Base-by-base conservation (phyloP, 805 yeast genomes). In the Yarrowia sp. region DNA sequence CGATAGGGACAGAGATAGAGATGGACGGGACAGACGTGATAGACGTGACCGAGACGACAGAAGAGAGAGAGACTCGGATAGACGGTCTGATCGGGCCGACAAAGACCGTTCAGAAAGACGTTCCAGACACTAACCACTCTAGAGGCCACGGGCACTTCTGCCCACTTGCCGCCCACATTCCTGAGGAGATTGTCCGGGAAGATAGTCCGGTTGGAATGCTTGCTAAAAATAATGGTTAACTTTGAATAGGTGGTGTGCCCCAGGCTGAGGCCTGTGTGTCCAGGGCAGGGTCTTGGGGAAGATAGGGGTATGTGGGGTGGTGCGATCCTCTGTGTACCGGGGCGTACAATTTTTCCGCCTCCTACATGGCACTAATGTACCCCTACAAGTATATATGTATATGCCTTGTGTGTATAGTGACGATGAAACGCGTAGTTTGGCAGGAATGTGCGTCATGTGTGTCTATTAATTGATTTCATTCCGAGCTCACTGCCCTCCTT, bases 401-500 rank as follows among this genome's bases (percentile, higher is more conserved):
- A 24, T 14, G 47, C 31, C 29, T 3, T 41, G 47, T 1, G 24
- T 3, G 29, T 24, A 14, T 4, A n/a, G 41, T 41, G 19, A 60
- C 58, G 66, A 64, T 18, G 35, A 58, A 21, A 42, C 32, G 51
- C 51, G 51, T 44, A 35, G 51, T 44, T 44, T 29, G 35, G 51
- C 51, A 29, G 51, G 51, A 44, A 44, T 44, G 51, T 44, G 51
- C 51, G 35, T 44, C 51, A 14, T 27, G 49, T n/a, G 22, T 25
- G 31, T 25, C 22, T 41, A 13, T 19, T n/a, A 41, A 41, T 44
- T 44, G 49, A 44, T 25, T 44, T 27, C 49, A 44, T 44, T 44
- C 49, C 47, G 22, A 16, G 33, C 33, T 41, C 19, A 2, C 4
- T 24, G n/a, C n/a, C n/a, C 51, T 44, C 33, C 51, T 44, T 44